phyloP scores from a whole-genome alignment of 768 basidiomycete genomes.

The Suillus tomentosus region DNA sequence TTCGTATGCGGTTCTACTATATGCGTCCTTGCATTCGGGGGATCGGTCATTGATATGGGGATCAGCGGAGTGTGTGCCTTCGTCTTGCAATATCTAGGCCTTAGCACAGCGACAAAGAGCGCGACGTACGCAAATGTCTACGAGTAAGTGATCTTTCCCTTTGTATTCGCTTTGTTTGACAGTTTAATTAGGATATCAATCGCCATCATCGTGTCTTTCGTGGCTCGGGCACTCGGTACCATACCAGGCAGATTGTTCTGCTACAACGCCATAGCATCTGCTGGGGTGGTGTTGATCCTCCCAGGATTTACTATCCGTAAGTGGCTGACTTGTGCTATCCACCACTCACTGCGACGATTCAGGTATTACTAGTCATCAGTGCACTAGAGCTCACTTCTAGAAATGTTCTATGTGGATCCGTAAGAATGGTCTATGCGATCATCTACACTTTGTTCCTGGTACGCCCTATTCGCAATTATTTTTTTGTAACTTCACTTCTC shows the following conservation, averaged over 20 bases:
- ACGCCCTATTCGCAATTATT: not conserved
- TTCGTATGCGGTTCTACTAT: slow-evolving; percentile 81
- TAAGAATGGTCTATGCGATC: slow-evolving; percentile 82
- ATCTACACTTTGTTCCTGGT: slow-evolving; percentile 85
- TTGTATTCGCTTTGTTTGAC: not conserved
- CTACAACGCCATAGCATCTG: slow-evolving; percentile 87
- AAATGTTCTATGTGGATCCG: slow-evolving; percentile 80
- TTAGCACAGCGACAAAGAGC: slow-evolving; percentile 82
- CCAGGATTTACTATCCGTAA: slow-evolving; percentile 83
- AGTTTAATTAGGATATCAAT: slow-evolving; percentile 68
- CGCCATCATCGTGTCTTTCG: slow-evolving; percentile 81
- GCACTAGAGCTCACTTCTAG: slow-evolving; percentile 80
- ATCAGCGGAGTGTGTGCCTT: slow-evolving; percentile 71
- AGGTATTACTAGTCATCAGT: slow-evolving; percentile 56
- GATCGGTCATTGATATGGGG: slow-evolving; percentile 81
- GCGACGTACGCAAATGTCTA: slow-evolving; percentile 94
- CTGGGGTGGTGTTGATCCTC: slow-evolving; percentile 87
- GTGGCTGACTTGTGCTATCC: slow-evolving; percentile 30
- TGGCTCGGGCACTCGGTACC: slow-evolving; percentile 76
- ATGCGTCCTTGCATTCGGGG: slow-evolving; percentile 82
- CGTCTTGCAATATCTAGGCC: slow-evolving; percentile 75
- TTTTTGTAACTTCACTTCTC: slow-evolving; percentile 12
- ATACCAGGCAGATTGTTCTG: slow-evolving; percentile 79
- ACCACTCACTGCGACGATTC: slow-evolving; percentile 7
- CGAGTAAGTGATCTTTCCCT: slow-evolving; percentile 59